Conservation (phyloP, 1,284 basidiomycete species). For the Cryptococcus amylolentus region DNA sequence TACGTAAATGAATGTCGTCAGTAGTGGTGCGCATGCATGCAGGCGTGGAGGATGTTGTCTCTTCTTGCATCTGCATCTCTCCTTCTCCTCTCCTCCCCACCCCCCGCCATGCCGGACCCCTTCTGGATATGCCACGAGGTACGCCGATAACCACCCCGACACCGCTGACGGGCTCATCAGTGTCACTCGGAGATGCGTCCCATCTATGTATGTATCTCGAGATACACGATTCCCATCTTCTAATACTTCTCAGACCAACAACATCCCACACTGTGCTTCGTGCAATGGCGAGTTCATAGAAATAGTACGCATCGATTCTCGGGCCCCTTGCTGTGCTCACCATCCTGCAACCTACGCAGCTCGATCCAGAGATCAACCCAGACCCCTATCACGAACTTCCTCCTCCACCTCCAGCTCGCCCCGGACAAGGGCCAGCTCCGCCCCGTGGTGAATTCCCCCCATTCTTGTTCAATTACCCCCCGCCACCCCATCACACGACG, state of each 20-base stretch:
- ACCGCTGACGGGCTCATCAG: constrained; percentile 7
- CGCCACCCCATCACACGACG: not conserved
- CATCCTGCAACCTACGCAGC: constrained; percentile 16
- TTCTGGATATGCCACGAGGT: constrained; percentile 48
- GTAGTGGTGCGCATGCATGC: no score
- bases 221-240: not conserved
- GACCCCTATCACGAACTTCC: constrained; percentile 42
- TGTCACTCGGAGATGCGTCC: constrained; percentile 46
- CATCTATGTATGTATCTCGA: constrained; percentile 19
- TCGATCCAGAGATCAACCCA: constrained; percentile 42
- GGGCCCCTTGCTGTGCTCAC: not conserved
- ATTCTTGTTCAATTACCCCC: not conserved
- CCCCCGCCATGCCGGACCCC: constrained; percentile 18
- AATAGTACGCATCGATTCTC: constrained; percentile 27
- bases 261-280: constrained; percentile 37
- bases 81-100: not conserved
- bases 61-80: no score
- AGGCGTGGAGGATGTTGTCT: no score
- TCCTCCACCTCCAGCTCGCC: constrained; percentile 33
- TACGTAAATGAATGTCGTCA: no score
- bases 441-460: not conserved
- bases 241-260: constrained; percentile 19
- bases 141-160: constrained; percentile 4
- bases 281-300: constrained; percentile 46
- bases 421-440: constrained; percentile 2